Evolutionary conservation across 2,329 filamentous ascomycete species (phyloP), one percentile per base, ranked within the genome.

Genomic region (Penicillium sumatraense): DNA sequence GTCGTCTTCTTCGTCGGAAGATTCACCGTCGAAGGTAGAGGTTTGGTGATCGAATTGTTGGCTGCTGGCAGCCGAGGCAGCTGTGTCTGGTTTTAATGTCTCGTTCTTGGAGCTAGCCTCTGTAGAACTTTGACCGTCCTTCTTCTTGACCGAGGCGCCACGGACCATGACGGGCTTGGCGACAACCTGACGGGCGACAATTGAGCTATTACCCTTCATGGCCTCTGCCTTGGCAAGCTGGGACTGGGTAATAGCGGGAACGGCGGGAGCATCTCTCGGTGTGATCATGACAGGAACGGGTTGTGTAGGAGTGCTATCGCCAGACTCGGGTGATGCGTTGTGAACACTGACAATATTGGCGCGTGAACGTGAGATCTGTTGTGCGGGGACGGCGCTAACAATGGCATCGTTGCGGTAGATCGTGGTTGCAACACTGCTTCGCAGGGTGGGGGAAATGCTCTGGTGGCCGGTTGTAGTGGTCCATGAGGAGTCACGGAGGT

Each of bases 301-400:
- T 11, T 72, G 72, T 21, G 76, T 79, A 27, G 82, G 80, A 49
- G 75, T 81, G 66, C 78, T 85, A 53, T 46, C 44, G 5, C 31
- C 35, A n/a, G 14, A 20, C 3, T 51, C 57, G 24, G 80, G 81
- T 18, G 26, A 27, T 20, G 82, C 83, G 53, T 89, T 89, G 74
- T 91, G 95, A 62, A 99, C 92, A 67, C 91, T 96, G 71, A 99
- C 92, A 69, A 98, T 88, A 31, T 91, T 93, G 9, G 95, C 91
- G 75, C 95, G 96, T 61, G 89, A 90, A 57, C 92, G 86, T 70
- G 93, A 89, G 55, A 91, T 89, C 49, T 92, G 95, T 68, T 95
- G 91, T 0, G 92, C 91, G 1, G 93, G 89, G 53, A 88, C 78
- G 2, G 80, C 89, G 70, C 81, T 92, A 64, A 96, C 86, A 49